A percentile compares a stretch with the other conserved stretches of the same genome.
phyloP scores from a whole-genome alignment of 371 early-diverging fungal genomes.

The Haplosporangium sp. region DNA sequence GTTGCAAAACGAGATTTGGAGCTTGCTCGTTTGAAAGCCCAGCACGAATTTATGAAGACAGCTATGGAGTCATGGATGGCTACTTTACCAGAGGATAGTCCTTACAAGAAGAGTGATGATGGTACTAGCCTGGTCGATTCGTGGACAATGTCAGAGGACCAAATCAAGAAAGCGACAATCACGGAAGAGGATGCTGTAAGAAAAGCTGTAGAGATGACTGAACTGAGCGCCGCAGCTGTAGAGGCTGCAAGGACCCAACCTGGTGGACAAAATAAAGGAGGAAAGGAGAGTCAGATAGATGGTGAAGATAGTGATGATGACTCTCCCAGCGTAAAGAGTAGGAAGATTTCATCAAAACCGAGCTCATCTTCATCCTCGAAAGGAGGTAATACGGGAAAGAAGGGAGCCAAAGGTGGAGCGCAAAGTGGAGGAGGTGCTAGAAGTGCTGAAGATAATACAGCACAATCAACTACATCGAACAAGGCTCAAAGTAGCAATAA shows the following conservation, averaged over 20 bases:
- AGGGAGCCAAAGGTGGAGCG: conserved; percentile 10
- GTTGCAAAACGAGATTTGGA: conserved; percentile 63
- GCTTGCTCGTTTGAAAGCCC: conserved; percentile 56
- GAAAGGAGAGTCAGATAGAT: conserved; percentile 35
- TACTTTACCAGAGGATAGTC: conserved; percentile 37
- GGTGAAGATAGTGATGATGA: conserved; percentile 50
- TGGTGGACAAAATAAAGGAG: conserved; percentile 48
- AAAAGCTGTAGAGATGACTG: conserved; percentile 35
- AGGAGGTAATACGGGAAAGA: neutral
- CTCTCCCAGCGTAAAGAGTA: conserved; percentile 13
- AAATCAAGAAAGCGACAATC: conserved; percentile 21
- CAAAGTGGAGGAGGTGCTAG: neutral
- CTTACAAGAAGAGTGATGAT: conserved; percentile 12
- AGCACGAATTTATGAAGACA: conserved; percentile 54
- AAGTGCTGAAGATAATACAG: neutral
- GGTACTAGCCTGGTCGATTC: conserved; percentile 18
- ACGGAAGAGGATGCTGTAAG: conserved; percentile 25
- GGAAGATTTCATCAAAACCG: conserved; percentile 20
- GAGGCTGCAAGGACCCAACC: conserved; percentile 44
- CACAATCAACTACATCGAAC: neutral
- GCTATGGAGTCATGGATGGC: conserved; percentile 42
- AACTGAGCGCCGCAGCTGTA: conserved; percentile 50
- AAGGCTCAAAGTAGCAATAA: neutral
- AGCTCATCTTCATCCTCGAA: conserved; percentile 5
- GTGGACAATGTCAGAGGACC: conserved; percentile 36